These are phyloP conservation scores for Russula virescens DNA, from an alignment of 768 basidiomycete species.

Conservation along the genomic window DNA sequence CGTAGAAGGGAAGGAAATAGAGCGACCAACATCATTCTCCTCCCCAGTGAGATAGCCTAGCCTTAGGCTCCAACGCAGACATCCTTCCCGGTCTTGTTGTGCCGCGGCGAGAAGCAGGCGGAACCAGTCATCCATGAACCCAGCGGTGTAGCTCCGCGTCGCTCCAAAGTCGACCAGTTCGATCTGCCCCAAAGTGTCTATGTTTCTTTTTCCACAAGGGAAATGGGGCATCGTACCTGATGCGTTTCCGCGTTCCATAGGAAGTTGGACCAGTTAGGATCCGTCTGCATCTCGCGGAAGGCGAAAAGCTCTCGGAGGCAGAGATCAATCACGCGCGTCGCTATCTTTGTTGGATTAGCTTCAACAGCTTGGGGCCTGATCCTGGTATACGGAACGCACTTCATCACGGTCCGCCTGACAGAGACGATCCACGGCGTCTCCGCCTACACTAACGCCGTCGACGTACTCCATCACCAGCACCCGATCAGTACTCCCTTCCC, in stretches of 20 bases:
- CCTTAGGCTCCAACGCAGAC: conserved; percentile 66
- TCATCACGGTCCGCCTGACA: conserved; percentile 64
- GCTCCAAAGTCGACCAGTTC: conserved; percentile 97
- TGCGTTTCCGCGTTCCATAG: conserved; percentile 69
- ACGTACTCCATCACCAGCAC: conserved; percentile 91
- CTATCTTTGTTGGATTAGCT: conserved; percentile 69
- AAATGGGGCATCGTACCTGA: conserved; percentile 40
- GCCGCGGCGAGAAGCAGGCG: conserved; percentile 78
- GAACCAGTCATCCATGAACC: conserved; percentile 88
- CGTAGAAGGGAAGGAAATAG: not conserved
- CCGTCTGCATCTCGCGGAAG: conserved; percentile 94
- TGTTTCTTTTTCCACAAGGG: not conserved
- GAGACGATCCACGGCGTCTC: conserved; percentile 47
- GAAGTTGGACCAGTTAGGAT: conserved; percentile 99
- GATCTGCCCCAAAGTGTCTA: conserved; percentile 38
- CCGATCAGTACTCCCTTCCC: conserved; percentile 70
- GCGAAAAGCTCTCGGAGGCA: conserved; percentile 88
- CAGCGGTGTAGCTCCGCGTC: conserved; percentile 74
- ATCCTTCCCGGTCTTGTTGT: conserved; percentile 56
- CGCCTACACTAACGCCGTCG: conserved; percentile 75
- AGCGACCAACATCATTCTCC: conserved; percentile 61
- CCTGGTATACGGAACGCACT: conserved; percentile 38
- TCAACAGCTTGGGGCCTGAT: not conserved
- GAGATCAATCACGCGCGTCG: conserved; percentile 70
- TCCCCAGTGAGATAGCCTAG: conserved; percentile 88